Evolutionary conservation across 306 rosid genomes (phyloP).

Genomic region (Lupinus albus): DNA sequence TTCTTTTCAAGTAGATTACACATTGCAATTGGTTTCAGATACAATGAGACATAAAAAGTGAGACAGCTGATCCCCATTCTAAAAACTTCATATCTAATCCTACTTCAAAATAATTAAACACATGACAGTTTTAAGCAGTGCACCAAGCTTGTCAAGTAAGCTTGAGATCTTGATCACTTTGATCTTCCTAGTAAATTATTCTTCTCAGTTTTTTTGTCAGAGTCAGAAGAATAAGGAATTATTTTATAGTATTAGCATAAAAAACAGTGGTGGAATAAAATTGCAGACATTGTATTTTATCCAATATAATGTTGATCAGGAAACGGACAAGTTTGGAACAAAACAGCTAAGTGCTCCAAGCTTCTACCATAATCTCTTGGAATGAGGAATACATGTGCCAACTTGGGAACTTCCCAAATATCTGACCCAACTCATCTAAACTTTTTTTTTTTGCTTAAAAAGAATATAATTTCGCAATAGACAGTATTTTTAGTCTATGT

Average conservation of each 20-base stretch:
- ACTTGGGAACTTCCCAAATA: too few species aligned
- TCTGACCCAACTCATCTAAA: too few species aligned
- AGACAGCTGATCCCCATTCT: too few species aligned
- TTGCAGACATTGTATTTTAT: slow-evolving; percentile 10
- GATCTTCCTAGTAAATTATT: slow-evolving; percentile 35
- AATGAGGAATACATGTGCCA: too few species aligned
- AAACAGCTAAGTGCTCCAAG: background rate
- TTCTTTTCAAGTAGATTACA: too few species aligned
- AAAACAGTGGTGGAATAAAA: slow-evolving; percentile 20
- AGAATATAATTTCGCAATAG: too few species aligned
- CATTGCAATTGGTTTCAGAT: too few species aligned
- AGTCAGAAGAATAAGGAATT: slow-evolving; percentile 19
- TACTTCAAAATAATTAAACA: background rate
- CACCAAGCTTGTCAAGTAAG: slow-evolving; percentile 35
- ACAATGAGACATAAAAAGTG: too few species aligned
- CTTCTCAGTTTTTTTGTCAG: slow-evolving; percentile 34
- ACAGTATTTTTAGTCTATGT: background rate
- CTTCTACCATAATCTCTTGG: background rate
- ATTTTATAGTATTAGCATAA: background rate
- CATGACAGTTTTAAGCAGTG: background rate
- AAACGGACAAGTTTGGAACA: background rate
- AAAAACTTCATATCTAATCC: slow-evolving; percentile 6
- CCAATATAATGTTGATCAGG: slow-evolving; percentile 9
- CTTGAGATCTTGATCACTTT: slow-evolving; percentile 27
- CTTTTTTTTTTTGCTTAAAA: too few species aligned